A percentile compares a stretch with the other conserved stretches of the same genome.
Evolutionary conservation across 345 rosid genomes (phyloP).

Genomic region (Linum trigynum): DNA sequence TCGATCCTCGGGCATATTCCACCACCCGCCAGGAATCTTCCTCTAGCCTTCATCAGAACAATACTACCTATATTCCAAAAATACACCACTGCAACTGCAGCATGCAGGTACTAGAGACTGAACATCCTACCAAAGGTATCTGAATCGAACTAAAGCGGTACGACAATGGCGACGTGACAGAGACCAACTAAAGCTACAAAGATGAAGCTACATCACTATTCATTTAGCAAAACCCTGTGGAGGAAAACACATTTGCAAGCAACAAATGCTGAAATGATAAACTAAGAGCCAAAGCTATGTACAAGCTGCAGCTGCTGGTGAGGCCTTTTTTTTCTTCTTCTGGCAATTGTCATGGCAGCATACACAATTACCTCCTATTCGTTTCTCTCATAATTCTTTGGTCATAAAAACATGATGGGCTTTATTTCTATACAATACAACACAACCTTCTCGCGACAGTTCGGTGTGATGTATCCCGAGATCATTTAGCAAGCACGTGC

Average conservation of each 20-base stretch:
- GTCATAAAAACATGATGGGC: too few species aligned
- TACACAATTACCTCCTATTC: background rate
- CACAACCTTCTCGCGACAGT: constrained; percentile 7
- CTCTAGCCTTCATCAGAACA: background rate
- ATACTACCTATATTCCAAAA: background rate
- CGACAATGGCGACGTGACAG: too few species aligned
- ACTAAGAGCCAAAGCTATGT: background rate
- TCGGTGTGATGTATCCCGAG: background rate
- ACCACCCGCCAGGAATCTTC: background rate
- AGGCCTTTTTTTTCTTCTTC: too few species aligned
- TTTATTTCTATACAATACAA: constrained; percentile 12
- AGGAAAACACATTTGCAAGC: too few species aligned
- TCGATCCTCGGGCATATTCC: background rate
- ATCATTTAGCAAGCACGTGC: constrained; percentile 44
- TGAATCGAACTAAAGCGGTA: too few species aligned
- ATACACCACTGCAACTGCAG: too few species aligned
- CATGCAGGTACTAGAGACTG: too few species aligned
- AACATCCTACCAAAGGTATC: too few species aligned
- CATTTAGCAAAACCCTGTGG: too few species aligned
- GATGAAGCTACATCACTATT: too few species aligned
- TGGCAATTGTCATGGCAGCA: background rate
- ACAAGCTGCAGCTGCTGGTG: background rate
- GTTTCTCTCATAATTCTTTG: background rate
- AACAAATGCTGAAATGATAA: too few species aligned
- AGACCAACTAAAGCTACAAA: background rate